Evolutionary conservation across 208 protist species (phyloP).

Genomic region (Porcisia hertigi): DNA sequence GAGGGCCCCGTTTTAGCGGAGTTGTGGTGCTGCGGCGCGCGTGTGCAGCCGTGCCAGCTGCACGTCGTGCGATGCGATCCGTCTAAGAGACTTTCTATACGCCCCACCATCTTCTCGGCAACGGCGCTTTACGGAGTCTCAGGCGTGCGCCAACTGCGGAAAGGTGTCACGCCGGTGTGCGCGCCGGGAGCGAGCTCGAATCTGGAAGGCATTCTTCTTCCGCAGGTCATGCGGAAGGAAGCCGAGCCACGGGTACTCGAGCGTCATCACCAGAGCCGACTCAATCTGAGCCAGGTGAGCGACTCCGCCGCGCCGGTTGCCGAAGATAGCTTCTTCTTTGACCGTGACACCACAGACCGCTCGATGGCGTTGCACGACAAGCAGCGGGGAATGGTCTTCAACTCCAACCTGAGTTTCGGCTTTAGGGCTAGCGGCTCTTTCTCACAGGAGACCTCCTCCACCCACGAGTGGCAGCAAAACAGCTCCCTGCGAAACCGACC

Average conservation of each 20-base stretch:
- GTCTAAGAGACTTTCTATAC: slow-evolving; percentile 29
- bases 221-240: slow-evolving; percentile 57
- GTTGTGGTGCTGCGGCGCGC: slow-evolving; percentile 82
- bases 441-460: neutral
- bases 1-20: slow-evolving; percentile 69
- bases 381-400: neutral
- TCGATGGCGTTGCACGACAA: slow-evolving; percentile 5
- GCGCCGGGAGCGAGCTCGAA: slow-evolving; percentile 49
- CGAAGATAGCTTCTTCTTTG: slow-evolving; percentile 31
- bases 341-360: slow-evolving; percentile 17
- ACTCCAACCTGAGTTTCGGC: slow-evolving; percentile 1
- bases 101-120: slow-evolving; percentile 61
- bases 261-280: slow-evolving; percentile 2
- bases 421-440: neutral
- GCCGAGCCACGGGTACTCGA: slow-evolving; percentile 42
- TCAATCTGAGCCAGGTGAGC: slow-evolving; percentile 9
- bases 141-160: slow-evolving; percentile 50
- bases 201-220: slow-evolving; percentile 74
- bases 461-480: neutral
- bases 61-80: slow-evolving; percentile 78
- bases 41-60: slow-evolving; percentile 81
- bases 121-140: slow-evolving; percentile 64
- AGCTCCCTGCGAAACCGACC: neutral
- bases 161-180: slow-evolving; percentile 51
- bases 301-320: slow-evolving; percentile 25